Evolutionary conservation across 1,284 basidiomycete genomes (phyloP).

Genomic region (Blastosporella zonata): DNA sequence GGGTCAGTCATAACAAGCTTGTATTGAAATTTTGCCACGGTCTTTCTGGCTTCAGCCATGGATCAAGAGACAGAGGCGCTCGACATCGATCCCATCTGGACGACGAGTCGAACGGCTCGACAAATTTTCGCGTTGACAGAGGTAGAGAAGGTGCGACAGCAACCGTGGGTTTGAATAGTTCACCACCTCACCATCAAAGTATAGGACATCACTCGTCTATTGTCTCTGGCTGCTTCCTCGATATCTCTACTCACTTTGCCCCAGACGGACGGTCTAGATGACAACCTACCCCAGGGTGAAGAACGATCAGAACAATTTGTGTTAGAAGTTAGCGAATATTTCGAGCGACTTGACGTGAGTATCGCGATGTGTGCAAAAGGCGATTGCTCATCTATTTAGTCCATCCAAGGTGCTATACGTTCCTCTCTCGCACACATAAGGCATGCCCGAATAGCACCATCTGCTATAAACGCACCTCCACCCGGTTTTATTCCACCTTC

Average conservation of each 20-base stretch:
- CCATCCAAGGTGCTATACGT: slow-evolving; percentile 70
- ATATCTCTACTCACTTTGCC: slow-evolving; percentile 74
- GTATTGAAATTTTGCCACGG: slow-evolving; percentile 3
- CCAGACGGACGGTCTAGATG: slow-evolving; percentile 66
- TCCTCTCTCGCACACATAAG: slow-evolving; percentile 77
- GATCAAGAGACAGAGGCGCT: slow-evolving; percentile 25
- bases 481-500: slow-evolving; percentile 69
- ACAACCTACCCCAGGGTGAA: slow-evolving; percentile 69
- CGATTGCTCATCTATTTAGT: slow-evolving; percentile 34
- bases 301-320: slow-evolving; percentile 82
- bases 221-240: slow-evolving; percentile 71
- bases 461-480: slow-evolving; percentile 74
- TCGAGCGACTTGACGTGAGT: slow-evolving; percentile 74
- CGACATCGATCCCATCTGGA: slow-evolving; percentile 73
- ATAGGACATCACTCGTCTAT: slow-evolving; percentile 72
- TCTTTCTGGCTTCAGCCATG: slow-evolving; percentile 15
- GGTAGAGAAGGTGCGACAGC: slow-evolving; percentile 66
- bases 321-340: slow-evolving; percentile 78
- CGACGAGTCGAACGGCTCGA: slow-evolving; percentile 72
- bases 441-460: slow-evolving; percentile 78
- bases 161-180: neutral
- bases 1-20: neutral
- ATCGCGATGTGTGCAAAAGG: slow-evolving; percentile 5
- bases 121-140: slow-evolving; percentile 79
- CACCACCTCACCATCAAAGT: slow-evolving; percentile 5